These are phyloP conservation scores for Lachnellula arida DNA, from an alignment of 2,329 filamentous ascomycete species.

Conservation along the genomic window DNA sequence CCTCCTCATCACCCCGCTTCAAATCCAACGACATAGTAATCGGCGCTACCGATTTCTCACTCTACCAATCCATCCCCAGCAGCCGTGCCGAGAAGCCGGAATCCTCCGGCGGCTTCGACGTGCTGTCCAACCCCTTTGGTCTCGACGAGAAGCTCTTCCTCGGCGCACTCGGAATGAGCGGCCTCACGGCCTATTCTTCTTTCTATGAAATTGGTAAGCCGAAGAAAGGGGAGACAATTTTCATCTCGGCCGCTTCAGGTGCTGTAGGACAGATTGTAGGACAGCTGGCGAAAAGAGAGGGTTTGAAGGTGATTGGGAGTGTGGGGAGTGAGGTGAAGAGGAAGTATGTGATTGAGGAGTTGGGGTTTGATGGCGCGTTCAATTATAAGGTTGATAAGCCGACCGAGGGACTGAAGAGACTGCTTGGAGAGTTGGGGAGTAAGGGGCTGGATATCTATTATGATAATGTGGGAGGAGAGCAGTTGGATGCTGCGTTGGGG, in stretches of 20 bases:
- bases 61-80: conserved; percentile 59
- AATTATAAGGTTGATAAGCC: conserved; percentile 75
- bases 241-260: conserved; percentile 66
- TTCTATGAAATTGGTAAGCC: conserved; percentile 69
- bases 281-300: conserved; percentile 71
- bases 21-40: conserved; percentile 54
- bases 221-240: conserved; percentile 67
- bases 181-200: conserved; percentile 65
- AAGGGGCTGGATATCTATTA: conserved; percentile 74
- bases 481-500: conserved; percentile 61
- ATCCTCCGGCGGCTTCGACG: conserved; percentile 38
- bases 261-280: conserved; percentile 66
- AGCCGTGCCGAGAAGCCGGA: conserved; percentile 31
- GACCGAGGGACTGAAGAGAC: conserved; percentile 55
- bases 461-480: conserved; percentile 73
- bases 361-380: conserved; percentile 68
- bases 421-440: conserved; percentile 47
- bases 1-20: conserved; percentile 40
- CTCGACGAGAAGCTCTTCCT: conserved; percentile 64
- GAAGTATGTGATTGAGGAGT: conserved; percentile 65
- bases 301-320: conserved; percentile 65
- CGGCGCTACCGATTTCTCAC: conserved; percentile 56
- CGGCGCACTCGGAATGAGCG: conserved; percentile 72
- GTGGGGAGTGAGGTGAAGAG: conserved; percentile 72
- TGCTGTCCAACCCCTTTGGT: conserved; percentile 63